Conservation (phyloP, 2,329 filamentous ascomycete species). For the Aspergillus pseudoterreus region DNA sequence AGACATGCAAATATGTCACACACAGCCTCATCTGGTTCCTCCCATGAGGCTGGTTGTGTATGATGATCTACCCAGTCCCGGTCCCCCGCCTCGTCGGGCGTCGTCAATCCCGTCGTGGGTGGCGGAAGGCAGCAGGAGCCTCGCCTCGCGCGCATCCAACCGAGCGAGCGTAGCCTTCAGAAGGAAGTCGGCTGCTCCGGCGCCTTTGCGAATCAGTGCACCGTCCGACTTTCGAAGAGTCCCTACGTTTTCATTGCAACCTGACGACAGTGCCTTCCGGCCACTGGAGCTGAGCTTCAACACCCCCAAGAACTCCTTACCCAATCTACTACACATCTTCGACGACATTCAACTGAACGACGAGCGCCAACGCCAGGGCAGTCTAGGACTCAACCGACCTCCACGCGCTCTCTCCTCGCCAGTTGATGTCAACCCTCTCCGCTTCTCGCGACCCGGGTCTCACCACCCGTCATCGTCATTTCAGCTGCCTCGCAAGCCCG, state of each 20-base stretch:
- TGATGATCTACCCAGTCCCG: constrained; percentile 37
- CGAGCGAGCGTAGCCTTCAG: constrained; percentile 40
- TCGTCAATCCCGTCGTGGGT: constrained; percentile 39
- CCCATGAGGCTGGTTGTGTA: constrained; percentile 45
- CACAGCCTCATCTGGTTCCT: constrained; percentile 45
- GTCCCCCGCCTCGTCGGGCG: constrained; percentile 22
- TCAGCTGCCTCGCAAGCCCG: constrained; percentile 34
- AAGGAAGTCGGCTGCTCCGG: constrained; percentile 28
- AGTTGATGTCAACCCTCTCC: background rate
- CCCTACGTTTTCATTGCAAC: constrained; percentile 17
- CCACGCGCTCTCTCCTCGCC: constrained; percentile 26
- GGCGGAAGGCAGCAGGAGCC: constrained; percentile 31
- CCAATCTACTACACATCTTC: constrained; percentile 42
- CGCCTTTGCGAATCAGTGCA: constrained; percentile 33
- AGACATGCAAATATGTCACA: constrained; percentile 43
- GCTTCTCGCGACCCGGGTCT: constrained; percentile 16
- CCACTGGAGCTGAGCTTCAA: constrained; percentile 49
- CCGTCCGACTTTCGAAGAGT: constrained; percentile 43
- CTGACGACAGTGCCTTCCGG: constrained; percentile 25
- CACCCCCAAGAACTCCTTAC: constrained; percentile 40
- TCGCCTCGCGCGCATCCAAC: constrained; percentile 37
- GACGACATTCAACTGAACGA: constrained; percentile 34
- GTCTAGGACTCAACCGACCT: constrained; percentile 19
- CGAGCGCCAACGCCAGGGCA: constrained; percentile 9
- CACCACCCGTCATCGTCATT: constrained; percentile 24